Evolutionary conservation across 108 stramenopile species (phyloP), one percentile per base, ranked within the genome.

Genomic region (Mayamaea pseudoterrestris): DNA sequence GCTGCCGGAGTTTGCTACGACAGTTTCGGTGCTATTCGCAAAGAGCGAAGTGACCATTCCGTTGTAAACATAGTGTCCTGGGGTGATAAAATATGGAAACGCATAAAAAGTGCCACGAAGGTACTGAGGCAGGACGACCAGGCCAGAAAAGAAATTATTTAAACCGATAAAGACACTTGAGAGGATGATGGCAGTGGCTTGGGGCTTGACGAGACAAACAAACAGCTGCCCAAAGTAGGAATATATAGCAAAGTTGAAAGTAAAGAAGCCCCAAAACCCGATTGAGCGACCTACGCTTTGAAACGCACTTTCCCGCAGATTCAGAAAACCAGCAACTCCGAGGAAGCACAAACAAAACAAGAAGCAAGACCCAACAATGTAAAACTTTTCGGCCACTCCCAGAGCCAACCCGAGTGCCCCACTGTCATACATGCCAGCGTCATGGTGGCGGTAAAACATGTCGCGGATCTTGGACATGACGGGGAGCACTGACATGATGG

Each of bases 21-120:
- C 63, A 13, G 55, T 47, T 28, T 69, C 58, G n/a, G 41, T 13
- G 30, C 76, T 73, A 11, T 29, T 47, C 26, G 41, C 31, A 48
- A 70, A 85, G 35, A 73, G 54, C 5, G 74, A 61, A n/a, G 62
- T 55, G 21, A 73, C 53, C 21, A 85, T 47, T 7, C 79, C 83
- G 47, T 85, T 79, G 46, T 74, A 78, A 3, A 85, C 79, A 47
- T 73, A 85, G 41, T 80, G 83, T 11, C 83, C 79, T 35, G 78
- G 83, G 14, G 55, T 71, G 0, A 80, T 74, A 58, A 65, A 78
- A 28, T 78, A 85, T 0, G 83, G 58, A 13, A 64, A 41, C 3
- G 27, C 58, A 50, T 60, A 71, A 13, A 71, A 45, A n/a, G 53
- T 49, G 17, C 63, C 63, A 17, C 41, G 54, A 58, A 73, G 53